A percentile compares a stretch with the other conserved stretches of the same genome.
These are phyloP conservation scores for Astrocystis sublimbata DNA, from an alignment of 495 filamentous ascomycete species.

Conservation along the genomic window DNA sequence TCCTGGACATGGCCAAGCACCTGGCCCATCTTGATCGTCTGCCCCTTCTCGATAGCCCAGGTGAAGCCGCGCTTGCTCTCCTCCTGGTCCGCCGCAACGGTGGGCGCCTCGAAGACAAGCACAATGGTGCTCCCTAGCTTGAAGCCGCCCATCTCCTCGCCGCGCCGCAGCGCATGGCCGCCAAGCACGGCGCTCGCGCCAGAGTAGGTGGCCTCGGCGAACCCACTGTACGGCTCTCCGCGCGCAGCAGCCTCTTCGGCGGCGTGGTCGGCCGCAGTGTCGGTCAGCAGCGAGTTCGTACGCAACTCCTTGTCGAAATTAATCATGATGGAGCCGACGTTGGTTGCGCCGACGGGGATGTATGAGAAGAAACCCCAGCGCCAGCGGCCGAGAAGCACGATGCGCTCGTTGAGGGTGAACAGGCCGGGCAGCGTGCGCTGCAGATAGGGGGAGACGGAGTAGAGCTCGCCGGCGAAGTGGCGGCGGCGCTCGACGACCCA, in stretches of 20 bases:
- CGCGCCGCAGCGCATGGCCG: slow-evolving; percentile 79
- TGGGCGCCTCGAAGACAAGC: slow-evolving; percentile 93
- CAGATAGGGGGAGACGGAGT: slow-evolving; percentile 90
- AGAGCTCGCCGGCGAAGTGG: slow-evolving; percentile 96
- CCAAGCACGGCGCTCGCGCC: slow-evolving; percentile 73
- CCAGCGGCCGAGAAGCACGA: slow-evolving; percentile 92
- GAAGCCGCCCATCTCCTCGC: slow-evolving; percentile 98
- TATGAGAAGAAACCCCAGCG: slow-evolving; percentile 96
- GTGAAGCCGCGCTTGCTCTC: slow-evolving; percentile 75
- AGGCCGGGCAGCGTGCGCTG: slow-evolving; percentile 88
- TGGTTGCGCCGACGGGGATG: slow-evolving; percentile 96
- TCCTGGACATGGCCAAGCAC: slow-evolving; percentile 64
- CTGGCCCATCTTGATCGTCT: slow-evolving; percentile 85
- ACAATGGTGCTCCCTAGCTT: slow-evolving; percentile 95
- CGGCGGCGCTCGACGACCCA: slow-evolving; percentile 92
- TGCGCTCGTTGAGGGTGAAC: slow-evolving; percentile 95
- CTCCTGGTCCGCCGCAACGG: slow-evolving; percentile 60
- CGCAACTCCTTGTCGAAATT: slow-evolving; percentile 95
- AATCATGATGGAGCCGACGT: slow-evolving; percentile 94
- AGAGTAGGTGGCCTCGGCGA: slow-evolving; percentile 86
- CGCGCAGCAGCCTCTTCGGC: slow-evolving; percentile 72
- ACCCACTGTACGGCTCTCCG: slow-evolving; percentile 81
- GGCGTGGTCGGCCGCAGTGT: slow-evolving; percentile 81
- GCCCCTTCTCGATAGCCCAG: slow-evolving; percentile 82
- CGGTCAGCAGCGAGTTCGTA: slow-evolving; percentile 87